Conservation (phyloP, 2,329 filamentous ascomycete genomes). For the Fusarium clavum region DNA sequence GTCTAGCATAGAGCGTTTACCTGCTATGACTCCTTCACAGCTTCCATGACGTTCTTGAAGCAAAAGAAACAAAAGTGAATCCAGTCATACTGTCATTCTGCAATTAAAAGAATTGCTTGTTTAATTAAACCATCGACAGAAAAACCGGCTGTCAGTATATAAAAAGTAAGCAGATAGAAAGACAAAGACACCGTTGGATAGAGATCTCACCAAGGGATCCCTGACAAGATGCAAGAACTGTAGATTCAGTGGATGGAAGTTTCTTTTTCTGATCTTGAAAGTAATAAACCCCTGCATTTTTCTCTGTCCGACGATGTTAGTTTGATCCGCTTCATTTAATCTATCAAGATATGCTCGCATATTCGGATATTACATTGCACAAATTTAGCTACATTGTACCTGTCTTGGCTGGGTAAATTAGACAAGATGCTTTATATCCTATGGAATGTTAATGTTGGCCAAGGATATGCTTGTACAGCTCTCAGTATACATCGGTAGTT, state of each 20-base stretch:
- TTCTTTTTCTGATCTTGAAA: conserved; percentile 1
- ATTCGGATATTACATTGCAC: background rate
- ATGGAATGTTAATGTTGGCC: background rate
- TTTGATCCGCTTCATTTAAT: background rate
- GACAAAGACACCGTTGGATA: background rate
- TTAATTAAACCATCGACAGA: background rate
- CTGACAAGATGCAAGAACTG: background rate
- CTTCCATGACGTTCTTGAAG: background rate
- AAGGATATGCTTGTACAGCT: background rate
- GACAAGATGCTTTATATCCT: background rate
- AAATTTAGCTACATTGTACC: background rate
- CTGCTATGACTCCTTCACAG: conserved; percentile 5
- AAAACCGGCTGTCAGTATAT: background rate
- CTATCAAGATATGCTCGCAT: background rate
- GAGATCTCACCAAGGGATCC: background rate
- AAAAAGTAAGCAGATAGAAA: background rate
- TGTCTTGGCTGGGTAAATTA: background rate
- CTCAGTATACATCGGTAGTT: background rate
- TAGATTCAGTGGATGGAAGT: background rate
- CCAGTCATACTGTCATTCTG: background rate
- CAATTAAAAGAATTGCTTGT: background rate
- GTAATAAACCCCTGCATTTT: background rate
- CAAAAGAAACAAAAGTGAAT: background rate
- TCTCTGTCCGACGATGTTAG: background rate
- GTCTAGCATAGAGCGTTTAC: conserved; percentile 6